Evolutionary conservation across 2,329 filamentous ascomycete genomes (phyloP).

Genomic region (Penicillium fuscoglaucum): DNA sequence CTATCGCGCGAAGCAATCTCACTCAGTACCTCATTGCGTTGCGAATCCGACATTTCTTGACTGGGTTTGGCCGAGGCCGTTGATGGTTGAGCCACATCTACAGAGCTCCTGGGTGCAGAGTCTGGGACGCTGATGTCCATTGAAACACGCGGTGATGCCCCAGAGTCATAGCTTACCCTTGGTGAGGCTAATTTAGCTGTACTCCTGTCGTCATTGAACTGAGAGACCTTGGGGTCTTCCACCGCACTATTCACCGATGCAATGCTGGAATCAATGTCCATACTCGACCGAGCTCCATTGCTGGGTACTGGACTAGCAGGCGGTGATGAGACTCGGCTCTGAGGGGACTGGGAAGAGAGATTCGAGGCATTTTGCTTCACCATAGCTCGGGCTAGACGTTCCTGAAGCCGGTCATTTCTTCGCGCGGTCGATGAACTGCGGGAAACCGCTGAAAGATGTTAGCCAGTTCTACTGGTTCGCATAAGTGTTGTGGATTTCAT

Average conservation of each 20-base stretch:
- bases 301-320: constrained; percentile 53
- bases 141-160: constrained; percentile 25
- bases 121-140: constrained; percentile 26
- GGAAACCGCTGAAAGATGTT: constrained; percentile 50
- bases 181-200: constrained; percentile 15
- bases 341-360: constrained; percentile 49
- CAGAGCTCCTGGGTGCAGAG: constrained; percentile 13
- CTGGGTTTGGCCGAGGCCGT: constrained; percentile 7
- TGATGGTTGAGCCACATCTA: constrained; percentile 10
- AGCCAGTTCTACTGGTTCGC: constrained; percentile 17
- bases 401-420: constrained; percentile 80
- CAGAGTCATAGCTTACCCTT: constrained; percentile 35
- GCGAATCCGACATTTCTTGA: constrained; percentile 10
- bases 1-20: constrained; percentile 19
- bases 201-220: constrained; percentile 11
- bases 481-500: constrained; percentile 17
- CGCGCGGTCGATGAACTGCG: constrained; percentile 66
- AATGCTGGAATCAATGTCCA: constrained; percentile 36
- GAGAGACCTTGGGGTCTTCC: constrained; percentile 24
- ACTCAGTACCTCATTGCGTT: background rate
- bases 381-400: constrained; percentile 83
- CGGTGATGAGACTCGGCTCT: constrained; percentile 54
- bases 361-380: constrained; percentile 65
- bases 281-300: constrained; percentile 42
- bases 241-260: constrained; percentile 23